phyloP scores from a whole-genome alignment of 2,329 filamentous ascomycete species.

The Trichophaea hybrida region DNA sequence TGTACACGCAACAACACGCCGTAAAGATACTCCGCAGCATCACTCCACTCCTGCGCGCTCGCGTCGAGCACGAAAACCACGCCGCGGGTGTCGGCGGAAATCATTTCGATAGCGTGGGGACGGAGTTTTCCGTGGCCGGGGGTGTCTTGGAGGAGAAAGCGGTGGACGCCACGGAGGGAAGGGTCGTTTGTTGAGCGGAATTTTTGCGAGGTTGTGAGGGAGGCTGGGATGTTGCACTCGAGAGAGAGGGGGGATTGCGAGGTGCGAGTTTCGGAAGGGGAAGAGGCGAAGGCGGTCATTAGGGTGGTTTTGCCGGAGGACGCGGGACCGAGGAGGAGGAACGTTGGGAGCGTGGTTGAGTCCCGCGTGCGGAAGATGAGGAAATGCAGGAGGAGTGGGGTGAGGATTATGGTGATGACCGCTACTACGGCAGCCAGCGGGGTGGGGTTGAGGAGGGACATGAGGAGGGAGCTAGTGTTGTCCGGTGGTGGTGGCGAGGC shows the following conservation, averaged over 20 bases:
- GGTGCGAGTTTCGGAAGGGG: conserved; percentile 41
- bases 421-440: conserved; percentile 54
- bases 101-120: conserved; percentile 45
- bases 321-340: conserved; percentile 68
- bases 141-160: conserved; percentile 70
- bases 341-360: conserved; percentile 55
- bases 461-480: not conserved
- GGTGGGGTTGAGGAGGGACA: conserved; percentile 28
- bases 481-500: not conserved
- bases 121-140: conserved; percentile 93
- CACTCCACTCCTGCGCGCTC: conserved; percentile 48
- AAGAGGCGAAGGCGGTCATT: conserved; percentile 48
- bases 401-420: conserved; percentile 45
- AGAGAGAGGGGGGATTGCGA: conserved; percentile 46
- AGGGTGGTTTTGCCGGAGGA: conserved; percentile 80
- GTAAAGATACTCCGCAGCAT: conserved; percentile 73
- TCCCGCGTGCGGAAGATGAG: conserved; percentile 54
- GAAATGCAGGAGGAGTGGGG: conserved; percentile 65
- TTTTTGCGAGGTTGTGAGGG: conserved; percentile 42
- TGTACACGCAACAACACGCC: conserved; percentile 76
- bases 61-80: conserved; percentile 86
- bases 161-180: conserved; percentile 44
- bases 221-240: conserved; percentile 42
- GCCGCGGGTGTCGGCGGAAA: conserved; percentile 43
- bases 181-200: conserved; percentile 54